Evolutionary conservation across 306 rosid species (phyloP), one percentile per base, ranked within the genome.

Genomic region (Quercus bicolor): DNA sequence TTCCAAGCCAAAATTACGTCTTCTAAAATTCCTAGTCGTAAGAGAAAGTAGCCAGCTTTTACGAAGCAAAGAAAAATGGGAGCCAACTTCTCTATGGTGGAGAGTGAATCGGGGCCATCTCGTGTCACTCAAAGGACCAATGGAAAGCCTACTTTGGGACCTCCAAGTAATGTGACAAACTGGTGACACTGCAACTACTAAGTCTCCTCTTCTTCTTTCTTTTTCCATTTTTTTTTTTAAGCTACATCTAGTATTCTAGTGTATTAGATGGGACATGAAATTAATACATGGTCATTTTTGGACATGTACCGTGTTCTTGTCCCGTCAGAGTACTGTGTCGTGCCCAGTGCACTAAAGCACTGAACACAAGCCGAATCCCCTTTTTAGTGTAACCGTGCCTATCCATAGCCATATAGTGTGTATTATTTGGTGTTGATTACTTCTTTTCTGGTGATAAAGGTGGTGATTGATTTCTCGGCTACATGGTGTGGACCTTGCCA

Each of bases 401-500:
- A 48, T 48, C 4, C 16, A 12, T 48, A 48, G 1, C 53, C 12
- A 28, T 23, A 14, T 52, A 45, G 18, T 61, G 65, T 33, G 15
- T 53, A 14, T 15, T 24, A 43, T 21, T 2, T 2, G 43, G 5
- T 45, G 1, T 60, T 43, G 10, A 14, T 3, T 19, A 8, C n/a
- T 20, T 2, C 8, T 6, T 37, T 60, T 79, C 14, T 21, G 21
- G 59, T 80, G 82, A 69, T 70, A 64, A 59, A 94, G 98, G 43
- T 90, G 89, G 93, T 94, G 85, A 75, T 94, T 40, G 90, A 92
- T 84, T 94, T 94, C 89, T 84, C 90, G 34, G 92, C 98, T 48
- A 74, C 88, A 43, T 94, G 97, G 97, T 94, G 98, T 77, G 86
- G 85, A 77, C 97, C 97, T 34, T 94, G 98, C 79, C 86, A 86